Evolutionary conservation across 2,329 filamentous ascomycete genomes (phyloP), one percentile per base, ranked within the genome.

Genomic region (Lojkania enalia): DNA sequence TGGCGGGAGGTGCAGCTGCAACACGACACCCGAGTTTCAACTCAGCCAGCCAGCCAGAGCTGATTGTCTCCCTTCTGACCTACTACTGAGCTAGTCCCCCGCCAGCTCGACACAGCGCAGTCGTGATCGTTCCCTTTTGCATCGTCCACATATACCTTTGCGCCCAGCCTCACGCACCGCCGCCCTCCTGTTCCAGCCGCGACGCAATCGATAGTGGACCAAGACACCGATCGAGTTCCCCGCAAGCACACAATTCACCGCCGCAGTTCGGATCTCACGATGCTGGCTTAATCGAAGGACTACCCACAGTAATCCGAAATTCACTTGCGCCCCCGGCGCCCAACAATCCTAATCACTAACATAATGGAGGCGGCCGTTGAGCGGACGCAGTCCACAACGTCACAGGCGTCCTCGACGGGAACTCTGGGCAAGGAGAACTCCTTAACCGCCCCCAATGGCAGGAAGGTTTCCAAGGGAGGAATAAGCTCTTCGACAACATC

Each of bases 401-500:
- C 61, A 12, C 49, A 49, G 42, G 42, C 54, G 13, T 59, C 57
- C 13, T 49, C 52, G 42, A 40, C 46, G 30, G 52, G 42, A 35
- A 43, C 39, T 25, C 35, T 46, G 35, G 61, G 54, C 43, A 51
- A 47, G 42, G 58, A 66, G 30, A 54, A 44, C 35, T 52, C 55
- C 20, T 55, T 64, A 44, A 55, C 60, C 14, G 54, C 60, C n/a
- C 61, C 60, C 13, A 43, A 39, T 16, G 44, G 49, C 32, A 51
- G 44, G 14, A 19, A 46, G n/a, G 35, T 45, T 1, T 57, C 58
- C 33, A 64, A 65, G 42, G 55, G 58, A 54, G 46, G 55, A 54
- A 31, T 51, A 32, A 61, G 51, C 25, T 67, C 63, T 25, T 66
- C 64, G 5, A 52, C 63, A 0, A 55, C 59, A 20, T 67, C 66